Conservation (phyloP, 768 basidiomycete genomes). For the Lentinula raphanica region DNA sequence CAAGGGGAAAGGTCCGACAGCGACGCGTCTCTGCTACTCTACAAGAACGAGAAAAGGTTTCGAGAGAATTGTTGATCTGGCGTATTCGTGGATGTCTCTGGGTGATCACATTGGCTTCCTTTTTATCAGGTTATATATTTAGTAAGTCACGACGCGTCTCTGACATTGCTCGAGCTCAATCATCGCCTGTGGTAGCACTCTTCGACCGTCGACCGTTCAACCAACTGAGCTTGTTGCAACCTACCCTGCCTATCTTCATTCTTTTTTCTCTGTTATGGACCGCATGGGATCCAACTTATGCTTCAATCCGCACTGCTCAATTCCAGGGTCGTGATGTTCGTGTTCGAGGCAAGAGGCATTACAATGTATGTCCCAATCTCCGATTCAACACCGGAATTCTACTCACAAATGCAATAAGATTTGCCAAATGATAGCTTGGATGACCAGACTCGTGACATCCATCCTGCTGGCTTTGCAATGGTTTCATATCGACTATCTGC, state of each 20-base stretch:
- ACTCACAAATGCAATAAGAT: slow-evolving; percentile 29
- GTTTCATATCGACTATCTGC: slow-evolving; percentile 35
- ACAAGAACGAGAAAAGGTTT: slow-evolving; percentile 38
- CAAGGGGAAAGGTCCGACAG: slow-evolving; percentile 57
- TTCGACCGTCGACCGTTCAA: slow-evolving; percentile 25
- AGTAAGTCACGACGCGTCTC: slow-evolving; percentile 34
- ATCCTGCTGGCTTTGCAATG: slow-evolving; percentile 37
- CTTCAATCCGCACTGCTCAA: slow-evolving; percentile 49
- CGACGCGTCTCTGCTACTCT: slow-evolving; percentile 39
- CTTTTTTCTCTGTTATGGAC: slow-evolving; percentile 70
- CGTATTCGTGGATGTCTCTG: slow-evolving; percentile 64
- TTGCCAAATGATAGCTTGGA: slow-evolving; percentile 58
- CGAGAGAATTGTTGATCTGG: slow-evolving; percentile 60
- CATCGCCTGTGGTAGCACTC: slow-evolving; percentile 21
- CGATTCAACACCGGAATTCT: not conserved
- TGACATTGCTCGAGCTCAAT: not conserved
- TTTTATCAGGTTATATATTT: slow-evolving; percentile 34
- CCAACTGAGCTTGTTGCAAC: slow-evolving; percentile 24
- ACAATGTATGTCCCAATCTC: slow-evolving; percentile 45
- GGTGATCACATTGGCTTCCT: slow-evolving; percentile 40
- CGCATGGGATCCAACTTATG: slow-evolving; percentile 83
- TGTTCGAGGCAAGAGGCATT: slow-evolving; percentile 54
- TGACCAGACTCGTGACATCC: slow-evolving; percentile 47
- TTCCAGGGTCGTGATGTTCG: slow-evolving; percentile 70
- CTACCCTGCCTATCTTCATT: slow-evolving; percentile 44